Conservation (phyloP, 352 stramenopile species). For the Aphanomyces stellatus region DNA sequence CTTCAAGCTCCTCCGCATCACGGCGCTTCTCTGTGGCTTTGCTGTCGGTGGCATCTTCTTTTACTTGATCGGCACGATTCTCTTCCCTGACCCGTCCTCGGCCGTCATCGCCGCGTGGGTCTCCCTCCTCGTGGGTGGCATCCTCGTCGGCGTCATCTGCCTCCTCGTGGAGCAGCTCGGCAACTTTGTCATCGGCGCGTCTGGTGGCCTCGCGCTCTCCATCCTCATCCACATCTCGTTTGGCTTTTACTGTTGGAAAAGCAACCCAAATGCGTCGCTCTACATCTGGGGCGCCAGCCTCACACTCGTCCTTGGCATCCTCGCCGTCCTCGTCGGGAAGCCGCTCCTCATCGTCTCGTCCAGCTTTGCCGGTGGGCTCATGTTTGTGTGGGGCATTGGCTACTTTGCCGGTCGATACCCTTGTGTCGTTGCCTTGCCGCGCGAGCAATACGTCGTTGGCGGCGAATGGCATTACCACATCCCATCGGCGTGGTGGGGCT, state of each 20-base stretch:
- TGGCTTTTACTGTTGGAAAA: slow-evolving; percentile 26
- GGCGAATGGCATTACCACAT: slow-evolving; percentile 34
- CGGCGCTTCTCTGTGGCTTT: slow-evolving; percentile 59
- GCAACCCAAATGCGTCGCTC: slow-evolving; percentile 34
- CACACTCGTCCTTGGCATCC: slow-evolving; percentile 28
- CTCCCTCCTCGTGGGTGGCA: slow-evolving; percentile 30
- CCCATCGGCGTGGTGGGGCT: slow-evolving; percentile 53
- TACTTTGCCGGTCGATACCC: slow-evolving; percentile 57
- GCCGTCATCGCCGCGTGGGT: slow-evolving; percentile 40
- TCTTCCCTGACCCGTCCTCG: slow-evolving; percentile 26
- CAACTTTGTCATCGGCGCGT: slow-evolving; percentile 34
- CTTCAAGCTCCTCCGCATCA: slow-evolving; percentile 42
- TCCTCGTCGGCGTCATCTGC: slow-evolving; percentile 28
- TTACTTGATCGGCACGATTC: slow-evolving; percentile 32
- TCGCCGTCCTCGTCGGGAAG: slow-evolving; percentile 28
- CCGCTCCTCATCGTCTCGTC: slow-evolving; percentile 40
- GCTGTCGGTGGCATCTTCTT: slow-evolving; percentile 52
- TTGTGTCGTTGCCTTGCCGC: slow-evolving; percentile 37
- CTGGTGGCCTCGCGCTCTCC: slow-evolving; percentile 29
- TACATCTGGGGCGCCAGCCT: slow-evolving; percentile 35
- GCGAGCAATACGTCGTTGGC: slow-evolving; percentile 29
- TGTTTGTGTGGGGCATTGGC: slow-evolving; percentile 46
- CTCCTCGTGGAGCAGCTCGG: slow-evolving; percentile 34
- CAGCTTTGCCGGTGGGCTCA: slow-evolving; percentile 35
- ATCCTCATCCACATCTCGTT: slow-evolving; percentile 41